These are phyloP conservation scores for Condylostoma magnum DNA, from an alignment of 169 alveolate species.

Conservation along the genomic window DNA sequence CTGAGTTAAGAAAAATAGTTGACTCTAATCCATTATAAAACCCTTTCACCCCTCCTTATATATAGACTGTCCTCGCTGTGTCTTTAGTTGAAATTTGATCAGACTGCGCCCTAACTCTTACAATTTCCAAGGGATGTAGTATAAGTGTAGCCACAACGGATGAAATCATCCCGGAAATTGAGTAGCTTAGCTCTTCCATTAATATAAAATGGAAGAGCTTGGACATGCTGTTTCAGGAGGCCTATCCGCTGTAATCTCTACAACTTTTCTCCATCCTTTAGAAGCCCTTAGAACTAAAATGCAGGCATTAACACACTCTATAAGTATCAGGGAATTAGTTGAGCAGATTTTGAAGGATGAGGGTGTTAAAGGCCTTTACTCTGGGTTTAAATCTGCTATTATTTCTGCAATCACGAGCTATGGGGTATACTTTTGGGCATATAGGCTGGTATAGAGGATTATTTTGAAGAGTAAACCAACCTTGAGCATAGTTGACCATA, in stretches of 20 bases:
- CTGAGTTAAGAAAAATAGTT: not conserved
- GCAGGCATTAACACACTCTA: not conserved
- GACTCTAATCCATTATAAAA: conserved; percentile 10
- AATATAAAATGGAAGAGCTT: too few relatives aligned
- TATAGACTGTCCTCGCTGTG: not conserved
- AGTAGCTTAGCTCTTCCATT: too few relatives aligned
- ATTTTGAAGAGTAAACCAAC: not conserved
- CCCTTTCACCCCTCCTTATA: conserved; percentile 8
- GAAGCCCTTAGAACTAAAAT: conserved; percentile 4
- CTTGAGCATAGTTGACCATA: not conserved
- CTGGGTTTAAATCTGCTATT: conserved; percentile 20
- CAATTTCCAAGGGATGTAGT: conserved; percentile 18
- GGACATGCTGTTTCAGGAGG: conserved; percentile 33
- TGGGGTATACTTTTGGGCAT: conserved; percentile 16
- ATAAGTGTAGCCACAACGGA: not conserved
- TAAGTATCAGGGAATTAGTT: not conserved
- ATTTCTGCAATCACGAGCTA: not conserved
- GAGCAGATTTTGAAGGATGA: not conserved
- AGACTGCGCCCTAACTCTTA: not conserved
- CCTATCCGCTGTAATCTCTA: not conserved
- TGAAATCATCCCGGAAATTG: conserved; percentile 10
- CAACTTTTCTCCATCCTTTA: conserved; percentile 22
- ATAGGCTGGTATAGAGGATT: not conserved
- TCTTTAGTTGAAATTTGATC: too few relatives aligned
- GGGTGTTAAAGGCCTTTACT: conserved; percentile 2